Conservation (phyloP, 345 rosid genomes). For the Brassica rapa region DNA sequence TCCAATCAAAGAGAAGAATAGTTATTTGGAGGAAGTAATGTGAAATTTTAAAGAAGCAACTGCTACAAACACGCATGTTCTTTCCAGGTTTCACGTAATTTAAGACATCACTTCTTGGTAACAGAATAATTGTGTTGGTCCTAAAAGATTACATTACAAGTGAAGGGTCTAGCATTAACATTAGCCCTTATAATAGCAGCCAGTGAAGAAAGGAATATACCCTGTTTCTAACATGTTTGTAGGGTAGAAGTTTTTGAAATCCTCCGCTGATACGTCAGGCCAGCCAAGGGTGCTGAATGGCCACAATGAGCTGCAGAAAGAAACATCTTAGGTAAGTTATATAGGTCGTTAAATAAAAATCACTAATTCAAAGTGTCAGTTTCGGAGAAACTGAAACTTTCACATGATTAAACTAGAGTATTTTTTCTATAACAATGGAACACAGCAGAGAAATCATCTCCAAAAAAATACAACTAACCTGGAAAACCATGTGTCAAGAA, state of each 20-base stretch:
- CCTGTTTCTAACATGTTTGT: constrained; percentile 96
- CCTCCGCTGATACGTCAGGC: constrained; percentile 80
- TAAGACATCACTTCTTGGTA: constrained; percentile 10
- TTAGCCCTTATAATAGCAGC: constrained; percentile 22
- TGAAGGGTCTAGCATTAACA: constrained; percentile 13
- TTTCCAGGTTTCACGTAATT: constrained; percentile 6
- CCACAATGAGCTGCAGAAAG: constrained; percentile 74
- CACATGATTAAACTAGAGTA: constrained; percentile 7
- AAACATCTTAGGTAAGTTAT: constrained; percentile 16
- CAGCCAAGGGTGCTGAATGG: constrained; percentile 99
- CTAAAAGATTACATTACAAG: not conserved
- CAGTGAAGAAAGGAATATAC: constrained; percentile 44
- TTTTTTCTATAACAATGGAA: not conserved
- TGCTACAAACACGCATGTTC: constrained; percentile 11
- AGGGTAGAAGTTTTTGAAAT: constrained; percentile 80
- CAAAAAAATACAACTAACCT: constrained; percentile 52
- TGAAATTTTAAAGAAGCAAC: not conserved
- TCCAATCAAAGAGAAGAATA: constrained; percentile 40
- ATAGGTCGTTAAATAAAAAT: not conserved
- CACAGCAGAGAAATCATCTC: not conserved
- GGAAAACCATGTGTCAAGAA: constrained; percentile 99
- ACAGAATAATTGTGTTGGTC: constrained; percentile 11
- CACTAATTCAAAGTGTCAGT: not conserved
- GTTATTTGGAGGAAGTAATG: constrained; percentile 18
- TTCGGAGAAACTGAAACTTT: not conserved